phyloP scores from a whole-genome alignment of 345 rosid genomes.

The Erodium maritimum region DNA sequence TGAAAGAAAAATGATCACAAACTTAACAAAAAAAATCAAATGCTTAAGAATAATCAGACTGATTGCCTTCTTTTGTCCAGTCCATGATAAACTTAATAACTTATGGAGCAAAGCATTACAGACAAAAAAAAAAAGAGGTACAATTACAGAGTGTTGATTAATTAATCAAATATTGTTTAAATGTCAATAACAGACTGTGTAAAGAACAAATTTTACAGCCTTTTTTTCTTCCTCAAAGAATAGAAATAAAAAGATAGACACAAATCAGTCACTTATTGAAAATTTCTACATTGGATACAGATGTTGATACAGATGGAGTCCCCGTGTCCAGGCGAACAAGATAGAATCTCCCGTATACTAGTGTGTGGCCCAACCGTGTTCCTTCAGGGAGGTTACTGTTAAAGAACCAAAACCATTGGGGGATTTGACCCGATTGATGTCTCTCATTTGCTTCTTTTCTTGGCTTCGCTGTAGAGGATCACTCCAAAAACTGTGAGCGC shows the following conservation, averaged over 20 bases:
- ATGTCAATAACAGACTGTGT: neutral
- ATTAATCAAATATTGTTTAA: neutral
- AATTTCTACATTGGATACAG: neutral
- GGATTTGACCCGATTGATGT: no score
- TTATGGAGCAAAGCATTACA: neutral
- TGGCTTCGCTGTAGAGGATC: constrained; percentile 89
- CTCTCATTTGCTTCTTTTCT: constrained; percentile 77
- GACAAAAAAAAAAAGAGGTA: neutral
- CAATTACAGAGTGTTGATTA: neutral
- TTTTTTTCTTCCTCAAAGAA: neutral
- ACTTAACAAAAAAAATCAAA: no score
- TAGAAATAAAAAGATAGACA: neutral
- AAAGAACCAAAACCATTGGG: neutral
- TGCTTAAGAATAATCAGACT: no score
- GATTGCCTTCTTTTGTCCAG: no score
- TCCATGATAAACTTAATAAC: no score
- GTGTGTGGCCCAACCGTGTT: neutral
- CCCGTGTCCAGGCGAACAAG: no score
- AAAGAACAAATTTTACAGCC: neutral
- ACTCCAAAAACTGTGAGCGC: constrained; percentile 86
- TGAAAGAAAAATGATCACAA: no score
- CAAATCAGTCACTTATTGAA: neutral
- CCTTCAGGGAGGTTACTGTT: neutral
- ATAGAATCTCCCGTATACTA: neutral
- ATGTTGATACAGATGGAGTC: no score